Evolutionary conservation across 208 protist species (phyloP).

Genomic region (Leishmania tropica): DNA sequence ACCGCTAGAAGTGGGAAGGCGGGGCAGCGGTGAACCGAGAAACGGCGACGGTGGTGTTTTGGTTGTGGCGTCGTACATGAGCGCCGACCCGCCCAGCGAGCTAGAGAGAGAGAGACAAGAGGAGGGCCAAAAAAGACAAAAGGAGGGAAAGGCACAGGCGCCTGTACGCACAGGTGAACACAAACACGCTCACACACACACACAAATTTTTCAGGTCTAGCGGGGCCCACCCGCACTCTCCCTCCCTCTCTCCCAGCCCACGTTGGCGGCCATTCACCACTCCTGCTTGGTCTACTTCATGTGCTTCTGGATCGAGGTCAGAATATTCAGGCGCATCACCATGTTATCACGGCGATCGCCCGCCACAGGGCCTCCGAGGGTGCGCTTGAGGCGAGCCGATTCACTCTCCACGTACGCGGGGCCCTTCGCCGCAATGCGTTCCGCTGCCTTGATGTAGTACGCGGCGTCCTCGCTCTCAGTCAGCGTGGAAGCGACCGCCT

Average conservation of each 20-base stretch:
- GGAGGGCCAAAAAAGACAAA: conserved; percentile 1
- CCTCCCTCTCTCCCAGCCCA: neutral
- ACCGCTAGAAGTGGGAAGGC: too few species aligned
- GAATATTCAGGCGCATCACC: conserved; percentile 56
- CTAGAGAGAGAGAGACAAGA: neutral
- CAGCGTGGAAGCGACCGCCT: conserved; percentile 6
- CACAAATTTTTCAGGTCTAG: neutral
- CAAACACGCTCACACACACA: neutral
- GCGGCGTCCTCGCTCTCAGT: neutral
- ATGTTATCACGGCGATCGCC: conserved; percentile 43
- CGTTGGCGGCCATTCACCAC: neutral
- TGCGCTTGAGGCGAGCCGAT: conserved; percentile 41
- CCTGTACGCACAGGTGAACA: neutral
- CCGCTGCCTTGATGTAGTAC: conserved; percentile 51
- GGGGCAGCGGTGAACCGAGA: neutral
- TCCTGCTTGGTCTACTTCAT: neutral
- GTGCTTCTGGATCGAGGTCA: conserved; percentile 38
- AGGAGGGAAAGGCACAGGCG: neutral
- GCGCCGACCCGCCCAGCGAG: neutral
- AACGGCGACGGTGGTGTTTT: neutral
- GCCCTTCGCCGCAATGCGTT: conserved; percentile 37
- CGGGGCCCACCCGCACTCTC: neutral
- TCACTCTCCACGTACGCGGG: conserved; percentile 43
- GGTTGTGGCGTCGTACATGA: neutral
- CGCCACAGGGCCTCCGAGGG: conserved; percentile 29